These are phyloP conservation scores for Fusarium pseudocircinatum DNA, from an alignment of 2,329 filamentous ascomycete genomes.

Conservation along the genomic window DNA sequence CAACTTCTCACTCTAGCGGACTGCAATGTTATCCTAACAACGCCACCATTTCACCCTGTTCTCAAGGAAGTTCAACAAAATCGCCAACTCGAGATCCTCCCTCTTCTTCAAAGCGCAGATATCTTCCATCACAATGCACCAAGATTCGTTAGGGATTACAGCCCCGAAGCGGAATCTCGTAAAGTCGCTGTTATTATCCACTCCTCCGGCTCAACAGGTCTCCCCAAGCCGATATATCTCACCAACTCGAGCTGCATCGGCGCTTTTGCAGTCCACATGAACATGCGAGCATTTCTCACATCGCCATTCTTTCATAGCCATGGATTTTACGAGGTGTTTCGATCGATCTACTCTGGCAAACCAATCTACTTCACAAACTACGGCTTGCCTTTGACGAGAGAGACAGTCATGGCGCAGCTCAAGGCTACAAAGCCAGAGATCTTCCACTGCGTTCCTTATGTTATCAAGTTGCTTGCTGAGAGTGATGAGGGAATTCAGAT, in stretches of 20 bases:
- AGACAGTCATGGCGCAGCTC: constrained; percentile 58
- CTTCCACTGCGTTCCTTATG: constrained; percentile 71
- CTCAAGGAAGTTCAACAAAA: constrained; percentile 24
- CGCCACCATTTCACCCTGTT: constrained; percentile 28
- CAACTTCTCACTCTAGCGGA: constrained; percentile 21
- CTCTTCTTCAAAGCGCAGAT: constrained; percentile 14
- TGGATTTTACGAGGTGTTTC: constrained; percentile 64
- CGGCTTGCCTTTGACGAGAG: constrained; percentile 62
- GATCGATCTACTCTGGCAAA: constrained; percentile 61
- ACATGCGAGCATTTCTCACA: constrained; percentile 62
- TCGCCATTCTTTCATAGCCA: constrained; percentile 69
- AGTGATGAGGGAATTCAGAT: constrained; percentile 61
- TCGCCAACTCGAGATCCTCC: constrained; percentile 17
- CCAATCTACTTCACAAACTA: constrained; percentile 64
- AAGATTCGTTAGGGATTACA: constrained; percentile 24
- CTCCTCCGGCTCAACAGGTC: constrained; percentile 64
- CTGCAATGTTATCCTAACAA: constrained; percentile 29
- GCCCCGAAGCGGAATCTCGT: constrained; percentile 21
- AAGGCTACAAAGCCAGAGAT: constrained; percentile 53
- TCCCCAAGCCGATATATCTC: constrained; percentile 71
- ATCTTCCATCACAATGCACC: constrained; percentile 17
- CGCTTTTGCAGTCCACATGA: constrained; percentile 54
- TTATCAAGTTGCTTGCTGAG: constrained; percentile 70
- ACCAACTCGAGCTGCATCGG: constrained; percentile 61
- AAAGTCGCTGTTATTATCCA: constrained; percentile 44